Evolutionary conservation across 169 alveolate species (phyloP), one percentile per base, ranked within the genome.

Genomic region (Babesia ovis): DNA sequence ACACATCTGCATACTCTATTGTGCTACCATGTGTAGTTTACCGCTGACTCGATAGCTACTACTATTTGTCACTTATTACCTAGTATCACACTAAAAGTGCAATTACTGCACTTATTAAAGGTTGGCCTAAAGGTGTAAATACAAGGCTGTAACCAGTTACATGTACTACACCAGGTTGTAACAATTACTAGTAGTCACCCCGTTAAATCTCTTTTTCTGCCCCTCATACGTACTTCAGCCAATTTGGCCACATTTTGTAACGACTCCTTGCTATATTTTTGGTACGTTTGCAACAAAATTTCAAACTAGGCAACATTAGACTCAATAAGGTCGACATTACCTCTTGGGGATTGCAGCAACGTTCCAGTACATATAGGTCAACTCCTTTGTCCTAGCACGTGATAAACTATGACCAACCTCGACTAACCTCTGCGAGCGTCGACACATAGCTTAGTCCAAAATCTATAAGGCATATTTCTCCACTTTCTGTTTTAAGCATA

Each of bases 311-410:
- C 14, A 39, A 39, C 14, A 39, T 39, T 8, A 9, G 8, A 39
- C 8, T 39, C 14, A 14, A 9, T 39, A 39, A 39, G 46, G 14
- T 39, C n/a, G n/a, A 39, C 14, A 41, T n/a, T 46, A 79, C 87
- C 84, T 56, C 48, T 4, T 48, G n/a, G 18, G 75, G 67, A 23
- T 9, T 61, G 71, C 77, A 79, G 61, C 91, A 83, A 16, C 86
- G 75, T 61, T 83, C 85, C 48, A 87, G 79, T 20, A 87, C 92
- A 55, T 83, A 87, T 68, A 87, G 76, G 73, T 87, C 92, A 25
- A 87, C 92, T 12, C 86, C 92, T 69, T 83, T 87, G 62, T 87
- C 92, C 92, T 87, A 53, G 25, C 37, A 20, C n/a, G n/a, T 6
- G 32, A 22, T 12, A 22, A 42, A 23, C 1, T 8, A 54, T 31